A percentile compares a stretch with the other conserved stretches of the same genome.
phyloP scores from a whole-genome alignment of 2,329 filamentous ascomycete genomes.

The Aspergillaceae sp. region DNA sequence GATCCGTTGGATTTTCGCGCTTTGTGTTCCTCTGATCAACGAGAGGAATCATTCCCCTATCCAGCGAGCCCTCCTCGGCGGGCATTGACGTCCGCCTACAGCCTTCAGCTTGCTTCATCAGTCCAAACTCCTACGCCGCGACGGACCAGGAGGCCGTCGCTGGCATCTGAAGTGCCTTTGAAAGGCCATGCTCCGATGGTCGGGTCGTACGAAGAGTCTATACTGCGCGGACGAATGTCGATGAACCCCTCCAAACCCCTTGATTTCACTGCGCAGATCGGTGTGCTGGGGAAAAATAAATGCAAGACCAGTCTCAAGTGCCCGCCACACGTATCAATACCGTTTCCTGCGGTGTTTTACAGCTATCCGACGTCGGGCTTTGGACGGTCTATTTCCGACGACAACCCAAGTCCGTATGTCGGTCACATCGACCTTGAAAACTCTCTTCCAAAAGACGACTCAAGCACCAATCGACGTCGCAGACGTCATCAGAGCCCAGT shows the following conservation, averaged over 20 bases:
- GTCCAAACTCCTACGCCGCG: constrained; percentile 29
- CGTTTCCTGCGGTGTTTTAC: constrained; percentile 94
- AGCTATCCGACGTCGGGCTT: constrained; percentile 66
- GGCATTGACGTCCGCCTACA: constrained; percentile 57
- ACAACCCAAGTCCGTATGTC: constrained; percentile 92
- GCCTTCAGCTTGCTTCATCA: constrained; percentile 40
- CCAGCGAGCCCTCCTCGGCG: constrained; percentile 72
- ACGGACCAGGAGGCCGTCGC: constrained; percentile 55
- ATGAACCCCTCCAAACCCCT: constrained; percentile 87
- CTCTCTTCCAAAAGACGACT: constrained; percentile 49
- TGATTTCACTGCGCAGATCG: constrained; percentile 90
- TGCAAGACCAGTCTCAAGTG: constrained; percentile 80
- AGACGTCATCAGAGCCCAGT: constrained; percentile 28
- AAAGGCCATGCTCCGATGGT: constrained; percentile 91
- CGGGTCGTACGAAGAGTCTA: constrained; percentile 95
- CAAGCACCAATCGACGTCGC: constrained; percentile 29
- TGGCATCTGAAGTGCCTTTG: constrained; percentile 64
- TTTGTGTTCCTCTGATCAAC: constrained; percentile 41
- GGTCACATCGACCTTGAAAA: constrained; percentile 88
- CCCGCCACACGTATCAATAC: constrained; percentile 79
- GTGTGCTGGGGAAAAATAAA: constrained; percentile 78
- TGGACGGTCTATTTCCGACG: constrained; percentile 58
- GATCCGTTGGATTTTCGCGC: constrained; percentile 36
- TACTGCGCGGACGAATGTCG: constrained; percentile 90
- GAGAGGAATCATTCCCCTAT: constrained; percentile 56